phyloP scores from a whole-genome alignment of 2,329 filamentous ascomycete genomes.

The Penicillium brasilianum region DNA sequence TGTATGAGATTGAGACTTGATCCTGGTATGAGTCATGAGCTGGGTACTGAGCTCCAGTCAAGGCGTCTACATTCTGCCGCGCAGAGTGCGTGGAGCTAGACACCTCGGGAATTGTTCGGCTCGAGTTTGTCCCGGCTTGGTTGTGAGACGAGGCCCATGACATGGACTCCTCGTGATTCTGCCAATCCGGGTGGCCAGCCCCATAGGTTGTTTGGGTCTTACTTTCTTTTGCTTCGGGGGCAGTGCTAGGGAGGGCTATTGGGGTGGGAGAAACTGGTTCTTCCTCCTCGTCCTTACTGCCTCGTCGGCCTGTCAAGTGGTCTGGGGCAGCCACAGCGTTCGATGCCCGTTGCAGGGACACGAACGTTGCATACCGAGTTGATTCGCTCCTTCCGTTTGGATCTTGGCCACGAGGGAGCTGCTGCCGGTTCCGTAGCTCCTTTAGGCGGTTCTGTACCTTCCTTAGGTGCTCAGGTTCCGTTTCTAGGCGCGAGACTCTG shows the following conservation, averaged over 20 bases:
- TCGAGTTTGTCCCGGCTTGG: constrained; percentile 26
- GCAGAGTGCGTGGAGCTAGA: constrained; percentile 22
- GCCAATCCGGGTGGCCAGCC: constrained; percentile 37
- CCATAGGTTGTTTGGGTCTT: constrained; percentile 26
- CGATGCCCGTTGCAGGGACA: constrained; percentile 51
- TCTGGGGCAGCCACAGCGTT: constrained; percentile 49
- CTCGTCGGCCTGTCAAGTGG: constrained; percentile 32
- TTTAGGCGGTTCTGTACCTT: too few relatives aligned
- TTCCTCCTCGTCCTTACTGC: constrained; percentile 33
- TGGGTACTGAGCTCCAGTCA: constrained; percentile 23
- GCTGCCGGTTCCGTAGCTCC: too few relatives aligned
- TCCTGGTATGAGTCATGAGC: too few relatives aligned
- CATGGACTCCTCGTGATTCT: constrained; percentile 33
- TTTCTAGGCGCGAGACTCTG: too few relatives aligned
- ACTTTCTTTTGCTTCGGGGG: constrained; percentile 20
- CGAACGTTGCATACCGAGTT: constrained; percentile 49
- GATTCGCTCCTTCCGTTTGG: constrained; percentile 37
- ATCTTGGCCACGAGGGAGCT: too few relatives aligned
- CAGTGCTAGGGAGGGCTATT: constrained; percentile 28
- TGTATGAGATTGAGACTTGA: too few relatives aligned
- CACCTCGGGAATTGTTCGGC: constrained; percentile 29
- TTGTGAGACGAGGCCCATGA: constrained; percentile 36
- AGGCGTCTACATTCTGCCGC: constrained; percentile 24
- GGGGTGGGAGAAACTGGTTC: constrained; percentile 38
- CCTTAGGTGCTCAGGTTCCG: too few relatives aligned